Evolutionary conservation across 441 rosid species (phyloP).

Genomic region (Corymbia calophylla): DNA sequence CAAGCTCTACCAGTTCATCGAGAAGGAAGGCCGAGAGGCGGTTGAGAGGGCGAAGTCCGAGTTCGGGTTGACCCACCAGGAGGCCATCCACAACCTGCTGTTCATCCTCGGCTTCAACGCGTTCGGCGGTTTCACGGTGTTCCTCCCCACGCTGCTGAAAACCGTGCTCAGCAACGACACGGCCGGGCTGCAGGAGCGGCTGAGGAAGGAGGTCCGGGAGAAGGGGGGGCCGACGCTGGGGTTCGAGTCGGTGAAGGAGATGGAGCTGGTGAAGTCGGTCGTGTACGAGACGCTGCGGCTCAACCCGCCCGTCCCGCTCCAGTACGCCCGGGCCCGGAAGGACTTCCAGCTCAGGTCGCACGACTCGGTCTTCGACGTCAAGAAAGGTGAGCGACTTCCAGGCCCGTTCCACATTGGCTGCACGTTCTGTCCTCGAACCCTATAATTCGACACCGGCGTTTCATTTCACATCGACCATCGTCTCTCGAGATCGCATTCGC

Average conservation of each 20-base stretch:
- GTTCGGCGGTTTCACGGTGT: conserved; percentile 71
- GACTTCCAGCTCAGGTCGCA: conserved; percentile 60
- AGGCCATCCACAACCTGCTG: conserved; percentile 55
- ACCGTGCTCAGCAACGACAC: conserved; percentile 29
- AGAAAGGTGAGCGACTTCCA: conserved; percentile 28
- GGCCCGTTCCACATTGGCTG: background rate
- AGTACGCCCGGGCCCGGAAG: conserved; percentile 71
- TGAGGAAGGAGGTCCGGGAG: conserved; percentile 47
- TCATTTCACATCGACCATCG: background rate
- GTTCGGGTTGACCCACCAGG: conserved; percentile 54
- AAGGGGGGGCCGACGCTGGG: conserved; percentile 28
- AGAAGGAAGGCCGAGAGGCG: conserved; percentile 38
- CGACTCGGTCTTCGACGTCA: conserved; percentile 52
- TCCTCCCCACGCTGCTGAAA: conserved; percentile 33
- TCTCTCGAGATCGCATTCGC: background rate
- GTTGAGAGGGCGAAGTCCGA: conserved; percentile 41
- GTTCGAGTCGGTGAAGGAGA: conserved; percentile 46
- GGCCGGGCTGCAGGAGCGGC: conserved; percentile 47
- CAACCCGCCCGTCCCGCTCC: conserved; percentile 66
- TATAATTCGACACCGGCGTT: background rate
- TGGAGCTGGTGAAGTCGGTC: conserved; percentile 67
- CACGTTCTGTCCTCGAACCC: background rate
- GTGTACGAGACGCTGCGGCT: conserved; percentile 68
- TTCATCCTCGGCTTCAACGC: conserved; percentile 72
- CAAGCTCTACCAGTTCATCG: conserved; percentile 44